Conservation (phyloP, 208 protist genomes). For the Leishmania gerbilli region DNA sequence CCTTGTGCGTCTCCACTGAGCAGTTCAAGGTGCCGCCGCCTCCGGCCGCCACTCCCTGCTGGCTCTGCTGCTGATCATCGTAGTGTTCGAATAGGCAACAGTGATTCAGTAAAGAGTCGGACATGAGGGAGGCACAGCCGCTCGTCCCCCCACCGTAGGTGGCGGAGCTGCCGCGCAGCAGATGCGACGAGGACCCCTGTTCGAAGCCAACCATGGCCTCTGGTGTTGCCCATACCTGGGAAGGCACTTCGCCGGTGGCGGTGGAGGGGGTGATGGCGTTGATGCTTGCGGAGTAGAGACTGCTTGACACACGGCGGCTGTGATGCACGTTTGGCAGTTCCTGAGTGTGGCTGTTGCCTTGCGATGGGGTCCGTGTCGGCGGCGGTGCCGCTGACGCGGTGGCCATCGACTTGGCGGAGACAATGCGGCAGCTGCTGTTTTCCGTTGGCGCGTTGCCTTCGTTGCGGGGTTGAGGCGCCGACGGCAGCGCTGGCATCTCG, state of each 20-base stretch:
- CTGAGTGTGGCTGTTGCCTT: neutral
- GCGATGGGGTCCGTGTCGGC: neutral
- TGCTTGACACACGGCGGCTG: conserved; percentile 6
- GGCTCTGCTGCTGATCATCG: neutral
- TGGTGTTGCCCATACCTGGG: conserved; percentile 15
- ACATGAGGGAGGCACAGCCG: neutral
- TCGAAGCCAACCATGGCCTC: neutral
- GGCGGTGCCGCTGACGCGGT: neutral
- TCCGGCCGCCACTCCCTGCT: neutral
- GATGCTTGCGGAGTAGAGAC: conserved; percentile 1
- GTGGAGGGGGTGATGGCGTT: conserved; percentile 6
- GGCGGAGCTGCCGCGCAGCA: neutral
- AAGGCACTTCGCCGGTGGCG: conserved; percentile 3
- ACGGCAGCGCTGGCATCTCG: neutral
- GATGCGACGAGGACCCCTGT: neutral
- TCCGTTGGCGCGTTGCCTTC: neutral
- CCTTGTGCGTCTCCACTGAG: neutral
- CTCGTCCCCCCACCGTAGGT: neutral
- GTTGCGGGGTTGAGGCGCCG: neutral
- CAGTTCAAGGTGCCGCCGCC: neutral
- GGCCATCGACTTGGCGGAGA: neutral
- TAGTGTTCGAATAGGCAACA: neutral
- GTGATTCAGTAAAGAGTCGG: neutral
- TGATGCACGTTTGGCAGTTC: neutral
- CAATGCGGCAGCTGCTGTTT: neutral